phyloP scores from a whole-genome alignment of 805 yeast species.

The Metschnikowia noctiluminum region DNA sequence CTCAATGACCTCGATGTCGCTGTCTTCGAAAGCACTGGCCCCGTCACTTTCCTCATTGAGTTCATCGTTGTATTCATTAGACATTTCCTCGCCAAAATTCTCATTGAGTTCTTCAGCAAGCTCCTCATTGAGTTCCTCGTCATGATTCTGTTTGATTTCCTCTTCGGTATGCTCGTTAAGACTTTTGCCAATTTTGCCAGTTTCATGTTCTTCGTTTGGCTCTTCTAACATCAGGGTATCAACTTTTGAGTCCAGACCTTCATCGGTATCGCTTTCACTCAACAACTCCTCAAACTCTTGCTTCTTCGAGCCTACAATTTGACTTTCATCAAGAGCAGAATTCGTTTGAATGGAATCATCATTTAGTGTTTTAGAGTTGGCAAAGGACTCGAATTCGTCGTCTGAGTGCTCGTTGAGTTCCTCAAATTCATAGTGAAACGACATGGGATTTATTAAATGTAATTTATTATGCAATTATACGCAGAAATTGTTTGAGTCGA shows the following conservation, averaged over 20 bases:
- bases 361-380: not conserved
- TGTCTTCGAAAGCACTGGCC: not conserved
- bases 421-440: not conserved
- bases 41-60: not conserved
- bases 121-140: not conserved
- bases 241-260: not conserved
- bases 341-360: not conserved
- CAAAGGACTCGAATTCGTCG: not conserved
- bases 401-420: not conserved
- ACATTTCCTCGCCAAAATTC: not conserved
- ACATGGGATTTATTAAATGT: not conserved
- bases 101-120: not conserved
- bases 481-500: too few relatives aligned
- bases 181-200: not conserved
- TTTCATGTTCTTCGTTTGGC: not conserved
- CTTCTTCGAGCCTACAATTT: not conserved
- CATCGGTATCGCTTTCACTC: not conserved
- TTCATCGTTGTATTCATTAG: not conserved
- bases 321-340: not conserved
- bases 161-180: too few relatives aligned
- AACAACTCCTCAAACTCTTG: constrained; percentile 1
- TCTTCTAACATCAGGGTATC: not conserved
- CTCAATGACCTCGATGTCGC: constrained; percentile 8
- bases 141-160: not conserved
- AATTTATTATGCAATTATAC: too few relatives aligned